These are phyloP conservation scores for Diaporthe eres DNA, from an alignment of 2,329 filamentous ascomycete species.

Conservation along the genomic window DNA sequence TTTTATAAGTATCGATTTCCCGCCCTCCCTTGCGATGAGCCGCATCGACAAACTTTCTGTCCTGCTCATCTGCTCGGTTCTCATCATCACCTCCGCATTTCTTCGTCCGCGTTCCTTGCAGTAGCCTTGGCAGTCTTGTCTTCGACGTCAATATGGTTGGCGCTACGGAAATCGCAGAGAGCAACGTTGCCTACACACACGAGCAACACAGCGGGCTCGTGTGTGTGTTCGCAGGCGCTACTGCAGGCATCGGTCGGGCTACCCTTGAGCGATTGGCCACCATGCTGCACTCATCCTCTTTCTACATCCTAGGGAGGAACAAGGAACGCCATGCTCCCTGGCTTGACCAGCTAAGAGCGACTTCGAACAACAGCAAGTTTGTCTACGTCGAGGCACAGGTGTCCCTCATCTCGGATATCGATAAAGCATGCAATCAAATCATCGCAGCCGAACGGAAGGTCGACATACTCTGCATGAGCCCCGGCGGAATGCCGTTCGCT, in stretches of 20 bases:
- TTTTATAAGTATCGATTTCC: background rate
- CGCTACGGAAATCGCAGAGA: background rate
- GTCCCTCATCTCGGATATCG: constrained; percentile 46
- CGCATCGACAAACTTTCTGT: background rate
- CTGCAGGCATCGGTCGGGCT: constrained; percentile 45
- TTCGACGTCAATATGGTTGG: background rate
- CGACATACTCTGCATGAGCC: constrained; percentile 49
- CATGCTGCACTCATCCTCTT: constrained; percentile 41
- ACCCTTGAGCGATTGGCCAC: constrained; percentile 46
- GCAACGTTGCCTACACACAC: background rate
- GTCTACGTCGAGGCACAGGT: constrained; percentile 49
- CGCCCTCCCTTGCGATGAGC: background rate
- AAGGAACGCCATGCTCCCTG: constrained; percentile 37
- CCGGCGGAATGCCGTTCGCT: constrained; percentile 44
- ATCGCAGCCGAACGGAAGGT: constrained; percentile 42
- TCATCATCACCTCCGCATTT: background rate
- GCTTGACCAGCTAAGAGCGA: constrained; percentile 37
- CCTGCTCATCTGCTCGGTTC: background rate
- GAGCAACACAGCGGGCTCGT: constrained; percentile 8
- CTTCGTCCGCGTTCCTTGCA: background rate
- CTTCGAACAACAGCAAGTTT: constrained; percentile 44
- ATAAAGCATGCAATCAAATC: constrained; percentile 44
- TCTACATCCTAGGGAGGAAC: constrained; percentile 47
- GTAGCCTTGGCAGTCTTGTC: background rate
- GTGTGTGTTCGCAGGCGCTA: constrained; percentile 23